Conservation (phyloP, 345 rosid genomes). For the Eucalyptus polybractea region DNA sequence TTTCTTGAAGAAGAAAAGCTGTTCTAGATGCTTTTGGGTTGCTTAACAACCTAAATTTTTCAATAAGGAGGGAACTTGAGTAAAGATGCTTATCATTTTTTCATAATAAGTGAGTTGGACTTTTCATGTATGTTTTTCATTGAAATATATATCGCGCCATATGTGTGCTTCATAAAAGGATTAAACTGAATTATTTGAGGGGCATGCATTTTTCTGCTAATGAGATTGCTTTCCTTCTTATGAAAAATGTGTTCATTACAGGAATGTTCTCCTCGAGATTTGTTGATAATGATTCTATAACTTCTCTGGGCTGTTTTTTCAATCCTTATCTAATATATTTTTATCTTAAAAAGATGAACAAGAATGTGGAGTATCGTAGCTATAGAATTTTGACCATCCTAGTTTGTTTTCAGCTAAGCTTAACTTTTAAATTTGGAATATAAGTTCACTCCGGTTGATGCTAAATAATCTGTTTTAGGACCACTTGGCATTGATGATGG, state of each 20-base stretch:
- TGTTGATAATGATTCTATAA: background rate
- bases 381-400: background rate
- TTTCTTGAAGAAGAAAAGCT: background rate
- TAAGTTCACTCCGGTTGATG: background rate
- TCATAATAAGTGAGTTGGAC: background rate
- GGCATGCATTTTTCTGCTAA: background rate
- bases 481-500: slow-evolving; percentile 73
- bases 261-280: background rate
- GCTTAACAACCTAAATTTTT: background rate
- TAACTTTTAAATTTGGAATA: background rate
- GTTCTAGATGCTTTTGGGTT: background rate
- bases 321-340: background rate
- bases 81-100: background rate
- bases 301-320: background rate
- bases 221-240: background rate
- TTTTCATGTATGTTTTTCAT: background rate
- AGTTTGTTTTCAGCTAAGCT: background rate
- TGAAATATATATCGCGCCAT: background rate
- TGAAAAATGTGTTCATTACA: background rate
- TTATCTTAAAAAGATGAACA: background rate
- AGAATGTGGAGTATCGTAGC: background rate
- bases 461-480: slow-evolving; percentile 20
- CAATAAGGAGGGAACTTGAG: background rate
- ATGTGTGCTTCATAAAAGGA: background rate
- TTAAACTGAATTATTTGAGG: background rate